Conservation (phyloP, 768 basidiomycete genomes). For the Suillus subalutaceus region DNA sequence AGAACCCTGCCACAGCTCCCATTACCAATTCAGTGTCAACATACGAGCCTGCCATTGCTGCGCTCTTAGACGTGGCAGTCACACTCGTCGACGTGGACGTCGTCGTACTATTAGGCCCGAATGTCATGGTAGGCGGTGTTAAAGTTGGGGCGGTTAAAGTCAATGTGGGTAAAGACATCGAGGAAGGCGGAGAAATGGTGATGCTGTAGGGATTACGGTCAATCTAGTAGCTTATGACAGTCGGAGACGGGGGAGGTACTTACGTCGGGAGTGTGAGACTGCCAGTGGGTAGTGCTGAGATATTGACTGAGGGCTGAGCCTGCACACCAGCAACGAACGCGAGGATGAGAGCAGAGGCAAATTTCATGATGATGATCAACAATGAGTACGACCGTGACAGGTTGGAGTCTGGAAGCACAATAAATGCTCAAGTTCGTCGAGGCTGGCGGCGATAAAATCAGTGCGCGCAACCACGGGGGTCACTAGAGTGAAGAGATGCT, state of each 20-base stretch:
- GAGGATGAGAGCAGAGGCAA: not conserved
- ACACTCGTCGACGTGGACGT: not conserved
- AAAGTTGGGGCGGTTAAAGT: not conserved
- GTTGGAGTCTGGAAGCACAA: not conserved
- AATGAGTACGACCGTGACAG: not conserved
- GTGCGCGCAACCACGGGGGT: not conserved
- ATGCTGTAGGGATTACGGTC: not conserved
- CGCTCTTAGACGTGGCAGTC: not conserved
- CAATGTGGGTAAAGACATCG: not conserved
- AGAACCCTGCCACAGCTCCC: constrained; percentile 10
- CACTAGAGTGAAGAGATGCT: not conserved
- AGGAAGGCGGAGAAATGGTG: not conserved
- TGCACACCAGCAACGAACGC: not conserved
- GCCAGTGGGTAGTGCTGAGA: not conserved
- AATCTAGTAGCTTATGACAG: not conserved
- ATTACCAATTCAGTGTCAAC: constrained; percentile 5
- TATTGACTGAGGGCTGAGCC: not conserved
- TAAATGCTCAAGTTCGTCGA: not conserved
- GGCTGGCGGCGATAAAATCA: not conserved
- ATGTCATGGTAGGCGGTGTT: not conserved
- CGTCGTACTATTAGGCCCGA: not conserved
- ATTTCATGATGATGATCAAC: not conserved
- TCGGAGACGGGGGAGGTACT: not conserved
- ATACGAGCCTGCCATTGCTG: constrained; percentile 7
- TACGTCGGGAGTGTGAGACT: not conserved